Evolutionary conservation across 352 stramenopile species (phyloP), one percentile per base, ranked within the genome.

Genomic region (Blastocystis sp.): DNA sequence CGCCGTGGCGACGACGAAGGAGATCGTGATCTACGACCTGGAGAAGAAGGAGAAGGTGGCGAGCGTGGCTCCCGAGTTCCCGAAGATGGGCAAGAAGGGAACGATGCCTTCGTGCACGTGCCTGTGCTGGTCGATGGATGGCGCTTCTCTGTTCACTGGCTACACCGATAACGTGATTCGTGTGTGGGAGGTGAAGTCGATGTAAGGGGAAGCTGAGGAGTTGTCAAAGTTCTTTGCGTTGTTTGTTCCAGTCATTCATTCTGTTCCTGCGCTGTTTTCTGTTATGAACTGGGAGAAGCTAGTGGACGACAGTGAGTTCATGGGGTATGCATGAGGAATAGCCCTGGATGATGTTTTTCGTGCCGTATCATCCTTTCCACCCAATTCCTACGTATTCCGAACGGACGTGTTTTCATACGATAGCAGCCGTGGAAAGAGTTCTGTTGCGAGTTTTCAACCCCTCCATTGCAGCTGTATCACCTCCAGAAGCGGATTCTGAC

Each of bases 401-500:
- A 63, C 28, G 34, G 10, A 19, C 42, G 10, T 19, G 42, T 10
- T 21, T 28, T 64, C 42, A 59, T 14, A 4, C 10, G 17, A 7
- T 79, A 79, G 69, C 69, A 63, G 38, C 69, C 69, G 19, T 79
- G 69, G 69, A 79, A 63, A n/a, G 69, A 79, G 43, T 79, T 60
- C 63, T 62, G 62, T 28, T 45, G 21, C 21, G 69, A 63, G 1
- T 79, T 79, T 21, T 65, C 69, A 14, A n/a, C 40, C 38, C 69
- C 69, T 64, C 69, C 42, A 24, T 21, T 63, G 52, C 43, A 54
- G 34, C 9, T 28, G 11, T 79, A 79, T 63, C 69, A 62, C 63
- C 2, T 61, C 7, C 38, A 79, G 38, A 79, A n/a, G 28, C 40
- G 48, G 1, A 79, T 79, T 43, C 48, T 79, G 43, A 79, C 69